Percentiles rank a stretch among this genome's conserved stretches.
Conservation (phyloP, 345 rosid species). For the Acer saccharum region DNA sequence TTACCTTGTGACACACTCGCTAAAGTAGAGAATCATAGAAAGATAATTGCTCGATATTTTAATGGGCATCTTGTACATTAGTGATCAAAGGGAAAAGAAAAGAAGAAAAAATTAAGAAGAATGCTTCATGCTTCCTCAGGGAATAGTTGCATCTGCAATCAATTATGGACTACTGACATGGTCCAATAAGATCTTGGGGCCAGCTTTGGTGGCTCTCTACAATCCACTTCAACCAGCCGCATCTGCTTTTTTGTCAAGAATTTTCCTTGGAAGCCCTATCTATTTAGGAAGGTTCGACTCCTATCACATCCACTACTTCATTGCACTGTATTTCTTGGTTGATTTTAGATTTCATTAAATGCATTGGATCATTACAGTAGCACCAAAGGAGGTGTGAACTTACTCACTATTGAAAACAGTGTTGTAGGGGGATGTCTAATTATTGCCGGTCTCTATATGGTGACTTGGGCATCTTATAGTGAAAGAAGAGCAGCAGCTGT, state of each 20-base stretch:
- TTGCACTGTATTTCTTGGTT: background rate
- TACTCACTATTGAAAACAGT: conserved; percentile 37
- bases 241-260: conserved; percentile 77
- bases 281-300: conserved; percentile 83
- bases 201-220: conserved; percentile 94
- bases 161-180: conserved; percentile 93
- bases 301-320: background rate
- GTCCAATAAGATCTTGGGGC: conserved; percentile 97
- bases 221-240: conserved; percentile 96
- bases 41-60: background rate
- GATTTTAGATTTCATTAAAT: background rate
- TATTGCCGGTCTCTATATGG: conserved; percentile 75
- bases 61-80: background rate
- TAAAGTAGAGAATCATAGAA: no score
- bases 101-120: background rate
- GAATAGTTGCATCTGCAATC: conserved; percentile 84
- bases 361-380: background rate
- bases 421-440: conserved; percentile 81
- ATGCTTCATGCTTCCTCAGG: conserved; percentile 42
- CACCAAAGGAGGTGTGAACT: background rate
- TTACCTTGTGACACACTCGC: no score
- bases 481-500: conserved; percentile 42
- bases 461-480: conserved; percentile 86
- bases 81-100: background rate
- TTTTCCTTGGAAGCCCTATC: conserved; percentile 92